Conservation (phyloP, 805 yeast genomes). For the Lachancea dasiensis region DNA sequence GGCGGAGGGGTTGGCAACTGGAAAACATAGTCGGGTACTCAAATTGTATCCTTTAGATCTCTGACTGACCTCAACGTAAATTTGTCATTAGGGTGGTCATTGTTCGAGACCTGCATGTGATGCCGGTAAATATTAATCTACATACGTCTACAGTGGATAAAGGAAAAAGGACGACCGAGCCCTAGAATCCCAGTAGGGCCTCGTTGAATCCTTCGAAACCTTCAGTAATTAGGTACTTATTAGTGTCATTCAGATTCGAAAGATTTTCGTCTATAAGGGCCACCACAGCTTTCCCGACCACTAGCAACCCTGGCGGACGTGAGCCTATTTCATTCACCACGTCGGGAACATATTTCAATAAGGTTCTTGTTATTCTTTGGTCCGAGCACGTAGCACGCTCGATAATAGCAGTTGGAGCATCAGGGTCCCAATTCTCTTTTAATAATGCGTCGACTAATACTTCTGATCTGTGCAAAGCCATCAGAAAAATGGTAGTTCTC, state of each 20-base stretch:
- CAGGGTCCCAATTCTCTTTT: slow-evolving; percentile 56
- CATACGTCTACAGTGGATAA: too few relatives aligned
- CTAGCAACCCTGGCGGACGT: slow-evolving; percentile 86
- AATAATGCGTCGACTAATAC: slow-evolving; percentile 47
- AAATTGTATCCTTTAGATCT: too few relatives aligned
- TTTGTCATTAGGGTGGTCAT: too few relatives aligned
- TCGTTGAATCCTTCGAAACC: slow-evolving; percentile 23
- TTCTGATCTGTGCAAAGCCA: slow-evolving; percentile 75
- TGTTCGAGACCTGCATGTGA: too few relatives aligned
- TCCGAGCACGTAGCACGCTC: slow-evolving; percentile 94
- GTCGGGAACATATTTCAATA: slow-evolving; percentile 55
- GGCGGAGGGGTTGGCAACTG: background rate
- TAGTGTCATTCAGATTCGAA: slow-evolving; percentile 20
- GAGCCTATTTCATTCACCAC: slow-evolving; percentile 76
- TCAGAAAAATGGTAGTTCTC: slow-evolving; percentile 80
- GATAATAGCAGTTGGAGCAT: slow-evolving; percentile 74
- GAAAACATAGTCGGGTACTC: slow-evolving; percentile 2
- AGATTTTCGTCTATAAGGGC: slow-evolving; percentile 32
- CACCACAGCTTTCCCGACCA: slow-evolving; percentile 74
- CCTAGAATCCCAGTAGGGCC: background rate
- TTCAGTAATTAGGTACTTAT: slow-evolving; percentile 31
- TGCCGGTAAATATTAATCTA: background rate
- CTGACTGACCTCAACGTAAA: too few relatives aligned
- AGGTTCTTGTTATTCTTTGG: slow-evolving; percentile 77
- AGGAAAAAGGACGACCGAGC: background rate